Conservation (phyloP, 805 yeast genomes). For the Candida railenensis region DNA sequence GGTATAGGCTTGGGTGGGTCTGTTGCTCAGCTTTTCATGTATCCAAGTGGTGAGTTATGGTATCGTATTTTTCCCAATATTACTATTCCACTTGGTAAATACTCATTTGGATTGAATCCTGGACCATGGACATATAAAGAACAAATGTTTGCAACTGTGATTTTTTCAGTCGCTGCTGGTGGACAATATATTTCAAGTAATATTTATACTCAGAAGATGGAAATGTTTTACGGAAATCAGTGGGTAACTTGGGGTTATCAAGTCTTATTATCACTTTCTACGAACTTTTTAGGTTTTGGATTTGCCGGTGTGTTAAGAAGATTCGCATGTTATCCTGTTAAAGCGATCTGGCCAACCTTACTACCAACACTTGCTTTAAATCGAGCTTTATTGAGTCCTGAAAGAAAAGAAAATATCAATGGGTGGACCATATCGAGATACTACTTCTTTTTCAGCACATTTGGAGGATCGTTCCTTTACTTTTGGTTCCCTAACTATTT, state of each 20-base stretch:
- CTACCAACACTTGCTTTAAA: constrained; percentile 21
- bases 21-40: constrained; percentile 40
- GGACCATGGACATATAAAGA: constrained; percentile 68
- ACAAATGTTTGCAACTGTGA: constrained; percentile 60
- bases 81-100: constrained; percentile 15
- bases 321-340: constrained; percentile 48
- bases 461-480: constrained; percentile 14
- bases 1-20: constrained; percentile 36
- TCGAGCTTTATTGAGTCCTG: constrained; percentile 22
- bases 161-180: constrained; percentile 31
- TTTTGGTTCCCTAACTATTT: constrained; percentile 20
- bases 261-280: constrained; percentile 19
- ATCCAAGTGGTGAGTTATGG: constrained; percentile 37
- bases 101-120: constrained; percentile 45
- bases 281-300: constrained; percentile 29
- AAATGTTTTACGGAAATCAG: constrained; percentile 14
- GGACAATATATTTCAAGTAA: constrained; percentile 18
- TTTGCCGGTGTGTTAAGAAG: constrained; percentile 27
- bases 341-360: constrained; percentile 52
- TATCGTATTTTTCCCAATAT: constrained; percentile 31
- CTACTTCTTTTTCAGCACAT: constrained; percentile 14
- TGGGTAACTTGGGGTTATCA: constrained; percentile 23
- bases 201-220: constrained; percentile 13
- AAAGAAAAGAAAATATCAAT: constrained; percentile 24
- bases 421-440: constrained; percentile 32